Evolutionary conservation across 805 yeast species (phyloP), one percentile per base, ranked within the genome.

Genomic region (Suhomyces emberorum): DNA sequence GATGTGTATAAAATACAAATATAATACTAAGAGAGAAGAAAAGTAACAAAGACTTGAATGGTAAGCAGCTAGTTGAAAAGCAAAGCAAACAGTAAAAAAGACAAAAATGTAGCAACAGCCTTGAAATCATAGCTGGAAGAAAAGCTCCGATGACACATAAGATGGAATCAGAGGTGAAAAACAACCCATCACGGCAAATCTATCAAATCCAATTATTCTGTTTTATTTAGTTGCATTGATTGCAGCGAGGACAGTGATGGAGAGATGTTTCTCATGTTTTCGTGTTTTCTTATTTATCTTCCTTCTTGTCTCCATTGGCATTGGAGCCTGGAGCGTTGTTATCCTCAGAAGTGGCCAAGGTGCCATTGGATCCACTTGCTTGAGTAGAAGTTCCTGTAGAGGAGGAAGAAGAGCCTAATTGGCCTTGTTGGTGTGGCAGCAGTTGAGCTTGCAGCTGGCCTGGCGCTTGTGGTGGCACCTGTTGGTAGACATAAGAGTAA

Each of bases 401-500:
- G 7, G 35, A 19, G 3, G 28, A 9, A 9, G 30, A 28, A 5
- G 22, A 21, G 15, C 18, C 25, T 4, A 12, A 15, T 12, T 30
- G 32, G 15, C 17, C 35, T 6, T 12, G 18, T 15, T 23, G 30
- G 26, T 25, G 28, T 9, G 35, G 35, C 10, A 26, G 32, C 26
- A n/a, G 32, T 28, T 28, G 32, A 7, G 9, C 6, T 24, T 33
- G 35, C 16, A 14, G 35, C 19, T 33, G 35, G 19, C 29, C 29
- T 10, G 35, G 35, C 7, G 20, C 35, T 24, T 25, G 30, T 15
- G 15, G 35, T 8, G 35, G 29, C 15, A 19, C 28, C 15, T 26
- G 35, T 18, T 25, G 35, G 26, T 33, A 33, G 7, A 28, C 35
- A 23, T 33, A 33, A 5, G 48, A 41, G 33, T 48, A 48, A 15